A percentile compares a stretch with the other conserved stretches of the same genome.
phyloP scores from a whole-genome alignment of 129 eudicot species.

The Kitagawia praeruptora region DNA sequence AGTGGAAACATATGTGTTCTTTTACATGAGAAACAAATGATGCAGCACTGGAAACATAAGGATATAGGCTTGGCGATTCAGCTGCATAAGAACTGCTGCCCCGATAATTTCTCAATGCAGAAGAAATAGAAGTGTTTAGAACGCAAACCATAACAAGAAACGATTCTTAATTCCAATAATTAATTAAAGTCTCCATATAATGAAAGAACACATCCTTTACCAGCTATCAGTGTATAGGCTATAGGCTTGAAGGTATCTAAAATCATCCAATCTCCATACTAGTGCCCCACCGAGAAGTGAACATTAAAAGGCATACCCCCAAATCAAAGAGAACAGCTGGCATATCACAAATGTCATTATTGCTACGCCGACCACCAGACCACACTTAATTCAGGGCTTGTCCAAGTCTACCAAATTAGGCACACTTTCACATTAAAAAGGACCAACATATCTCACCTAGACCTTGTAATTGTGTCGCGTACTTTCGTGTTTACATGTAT shows the following conservation, averaged over 20 bases:
- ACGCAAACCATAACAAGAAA: neutral
- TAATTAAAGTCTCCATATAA: neutral
- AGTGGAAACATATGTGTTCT: neutral
- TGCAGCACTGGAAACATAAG: neutral
- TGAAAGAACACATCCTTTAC: neutral
- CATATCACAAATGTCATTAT: neutral
- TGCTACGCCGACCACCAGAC: neutral
- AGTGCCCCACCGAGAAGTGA: neutral
- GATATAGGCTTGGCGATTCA: neutral
- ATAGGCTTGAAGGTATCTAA: neutral
- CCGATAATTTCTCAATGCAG: neutral
- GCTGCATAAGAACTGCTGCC: neutral
- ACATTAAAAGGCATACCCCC: neutral
- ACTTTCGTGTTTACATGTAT: too few species aligned
- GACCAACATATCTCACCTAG: too few species aligned
- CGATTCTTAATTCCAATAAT: neutral
- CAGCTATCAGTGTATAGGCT: neutral
- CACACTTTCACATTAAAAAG: neutral
- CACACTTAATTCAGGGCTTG: neutral
- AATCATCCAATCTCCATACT: neutral
- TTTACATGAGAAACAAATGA: neutral
- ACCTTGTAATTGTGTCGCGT: too few species aligned
- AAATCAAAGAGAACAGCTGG: neutral
- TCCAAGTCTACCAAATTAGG: neutral
- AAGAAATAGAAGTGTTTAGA: neutral